These are phyloP conservation scores for Lasiosphaeria miniovina DNA, from an alignment of 495 filamentous ascomycete species.

Conservation along the genomic window DNA sequence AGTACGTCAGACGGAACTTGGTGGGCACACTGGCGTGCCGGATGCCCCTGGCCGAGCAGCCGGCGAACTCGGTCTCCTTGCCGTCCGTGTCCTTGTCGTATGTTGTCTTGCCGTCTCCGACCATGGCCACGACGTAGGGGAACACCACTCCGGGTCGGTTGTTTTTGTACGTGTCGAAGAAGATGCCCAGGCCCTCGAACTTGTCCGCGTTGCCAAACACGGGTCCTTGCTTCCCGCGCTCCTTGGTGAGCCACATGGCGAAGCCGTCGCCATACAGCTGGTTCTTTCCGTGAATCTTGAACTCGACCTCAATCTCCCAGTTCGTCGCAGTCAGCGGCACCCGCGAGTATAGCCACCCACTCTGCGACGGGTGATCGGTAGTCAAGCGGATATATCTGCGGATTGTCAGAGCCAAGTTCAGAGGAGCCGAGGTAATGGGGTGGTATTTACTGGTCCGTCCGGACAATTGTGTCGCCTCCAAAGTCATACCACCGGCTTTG, in stretches of 20 bases:
- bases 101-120: slow-evolving; percentile 80
- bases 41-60: slow-evolving; percentile 92
- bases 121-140: slow-evolving; percentile 98
- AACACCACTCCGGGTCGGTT: slow-evolving; percentile 93
- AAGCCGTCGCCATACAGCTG: slow-evolving; percentile 92
- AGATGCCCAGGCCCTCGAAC: slow-evolving; percentile 93
- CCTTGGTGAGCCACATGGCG: slow-evolving; percentile 96
- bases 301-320: slow-evolving; percentile 98
- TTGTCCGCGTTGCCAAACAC: slow-evolving; percentile 87
- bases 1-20: slow-evolving; percentile 87
- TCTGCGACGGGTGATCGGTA: slow-evolving; percentile 82
- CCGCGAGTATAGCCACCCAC: slow-evolving; percentile 89
- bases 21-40: slow-evolving; percentile 74
- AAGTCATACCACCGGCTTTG: slow-evolving; percentile 99
- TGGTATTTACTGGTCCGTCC: slow-evolving; percentile 75
- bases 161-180: slow-evolving; percentile 99
- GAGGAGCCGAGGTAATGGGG: not conserved
- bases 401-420: slow-evolving; percentile 7
- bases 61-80: slow-evolving; percentile 86
- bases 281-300: slow-evolving; percentile 77
- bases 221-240: slow-evolving; percentile 73
- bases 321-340: slow-evolving; percentile 97
- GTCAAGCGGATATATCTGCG: slow-evolving; percentile 87
- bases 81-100: slow-evolving; percentile 97
- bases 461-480: slow-evolving; percentile 91